Percentiles rank a stretch among this genome's conserved stretches.
These are phyloP conservation scores for Talaromyces rugulosus DNA, from an alignment of 2,329 filamentous ascomycete species.

Conservation along the genomic window DNA sequence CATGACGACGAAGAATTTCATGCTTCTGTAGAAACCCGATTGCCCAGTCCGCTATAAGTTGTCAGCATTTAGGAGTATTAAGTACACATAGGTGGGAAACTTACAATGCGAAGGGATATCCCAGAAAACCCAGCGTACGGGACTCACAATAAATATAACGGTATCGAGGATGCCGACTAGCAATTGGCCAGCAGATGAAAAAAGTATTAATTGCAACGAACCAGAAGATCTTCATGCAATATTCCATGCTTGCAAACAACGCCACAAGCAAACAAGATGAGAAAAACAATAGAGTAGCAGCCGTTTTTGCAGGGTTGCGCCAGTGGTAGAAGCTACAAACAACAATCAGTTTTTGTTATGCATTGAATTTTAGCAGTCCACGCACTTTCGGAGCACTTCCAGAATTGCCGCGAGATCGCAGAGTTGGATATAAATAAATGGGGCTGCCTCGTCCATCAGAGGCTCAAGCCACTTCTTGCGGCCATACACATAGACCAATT, in stretches of 20 bases:
- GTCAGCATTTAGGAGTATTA: not conserved
- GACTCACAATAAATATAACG: slow-evolving; percentile 29
- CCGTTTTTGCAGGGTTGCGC: slow-evolving; percentile 30
- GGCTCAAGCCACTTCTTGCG: slow-evolving; percentile 34
- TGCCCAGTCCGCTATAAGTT: slow-evolving; percentile 13
- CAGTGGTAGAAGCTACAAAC: slow-evolving; percentile 32
- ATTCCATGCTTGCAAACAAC: slow-evolving; percentile 27
- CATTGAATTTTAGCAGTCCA: not conserved
- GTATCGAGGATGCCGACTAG: slow-evolving; percentile 32
- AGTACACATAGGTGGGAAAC: not conserved
- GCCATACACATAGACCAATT: slow-evolving; percentile 34
- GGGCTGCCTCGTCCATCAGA: slow-evolving; percentile 31
- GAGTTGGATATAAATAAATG: slow-evolving; percentile 34
- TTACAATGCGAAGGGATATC: slow-evolving; percentile 32
- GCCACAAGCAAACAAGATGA: slow-evolving; percentile 26
- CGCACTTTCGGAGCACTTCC: slow-evolving; percentile 30
- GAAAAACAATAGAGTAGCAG: slow-evolving; percentile 31
- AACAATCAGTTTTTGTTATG: not conserved
- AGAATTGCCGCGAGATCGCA: slow-evolving; percentile 34
- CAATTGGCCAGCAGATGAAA: slow-evolving; percentile 33
- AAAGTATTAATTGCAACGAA: slow-evolving; percentile 31
- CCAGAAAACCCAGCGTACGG: slow-evolving; percentile 35
- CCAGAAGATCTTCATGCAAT: slow-evolving; percentile 32
- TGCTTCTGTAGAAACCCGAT: slow-evolving; percentile 13
- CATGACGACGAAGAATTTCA: slow-evolving; percentile 11